Percentiles rank a stretch among this genome's conserved stretches.
These are phyloP conservation scores for Omphalea diandra DNA, from an alignment of 441 rosid species.

Conservation along the genomic window DNA sequence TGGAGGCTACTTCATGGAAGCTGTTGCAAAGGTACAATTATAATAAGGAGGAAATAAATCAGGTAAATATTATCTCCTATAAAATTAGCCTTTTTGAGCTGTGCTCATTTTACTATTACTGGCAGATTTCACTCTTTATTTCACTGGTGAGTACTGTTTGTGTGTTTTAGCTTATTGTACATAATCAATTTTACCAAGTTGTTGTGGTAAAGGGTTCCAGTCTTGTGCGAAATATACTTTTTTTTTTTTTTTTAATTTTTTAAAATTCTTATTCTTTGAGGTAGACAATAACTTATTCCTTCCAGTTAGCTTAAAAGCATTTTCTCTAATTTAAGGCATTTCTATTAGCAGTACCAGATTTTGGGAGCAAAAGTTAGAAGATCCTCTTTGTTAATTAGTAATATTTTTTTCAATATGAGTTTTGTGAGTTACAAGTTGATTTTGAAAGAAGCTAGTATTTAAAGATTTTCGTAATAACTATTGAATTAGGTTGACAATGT, in stretches of 20 bases:
- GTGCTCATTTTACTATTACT: not conserved
- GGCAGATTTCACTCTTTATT: not conserved
- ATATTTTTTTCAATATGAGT: no score
- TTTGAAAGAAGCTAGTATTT: no score
- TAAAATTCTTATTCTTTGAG: not conserved
- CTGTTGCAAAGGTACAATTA: slow-evolving; percentile 58
- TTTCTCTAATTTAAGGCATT: not conserved
- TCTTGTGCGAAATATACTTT: no score
- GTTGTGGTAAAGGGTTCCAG: not conserved
- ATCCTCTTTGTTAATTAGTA: no score
- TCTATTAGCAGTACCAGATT: no score
- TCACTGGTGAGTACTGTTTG: not conserved
- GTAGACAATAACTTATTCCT: not conserved
- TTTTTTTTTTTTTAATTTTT: no score
- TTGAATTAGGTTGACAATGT: no score
- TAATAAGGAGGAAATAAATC: slow-evolving; percentile 89
- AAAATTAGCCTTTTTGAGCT: not conserved
- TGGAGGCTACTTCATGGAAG: slow-evolving; percentile 46
- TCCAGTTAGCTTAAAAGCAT: not conserved
- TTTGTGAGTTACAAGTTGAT: no score
- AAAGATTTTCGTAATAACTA: no score
- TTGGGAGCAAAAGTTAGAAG: no score
- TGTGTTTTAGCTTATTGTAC: not conserved
- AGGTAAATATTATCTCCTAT: slow-evolving; percentile 39
- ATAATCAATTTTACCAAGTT: not conserved